Base-by-base conservation (phyloP, 2,329 filamentous ascomycete genomes). In the Clonostachys rosea region DNA sequence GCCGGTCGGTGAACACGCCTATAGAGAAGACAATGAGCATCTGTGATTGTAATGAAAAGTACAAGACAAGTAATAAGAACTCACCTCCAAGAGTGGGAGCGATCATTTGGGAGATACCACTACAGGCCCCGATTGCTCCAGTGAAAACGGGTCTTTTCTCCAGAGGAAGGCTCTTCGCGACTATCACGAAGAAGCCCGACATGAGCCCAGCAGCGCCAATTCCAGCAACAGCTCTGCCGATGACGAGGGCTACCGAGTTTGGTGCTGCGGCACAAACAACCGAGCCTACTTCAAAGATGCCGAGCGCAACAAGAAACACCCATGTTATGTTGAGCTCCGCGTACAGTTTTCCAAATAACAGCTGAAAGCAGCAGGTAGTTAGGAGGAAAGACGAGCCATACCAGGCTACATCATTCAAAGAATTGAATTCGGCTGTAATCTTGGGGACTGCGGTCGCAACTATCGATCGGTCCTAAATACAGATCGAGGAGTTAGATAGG, bases 391-490 rank as follows among this genome's bases (percentile, higher is more conserved):
- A 73, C 36, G 78, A 79, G 5, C 76, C 79, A 57, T 84, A 84
- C 81, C 81, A 85, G 46, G 79, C 79, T 48, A 84, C 78, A 50
- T 84, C 81, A 3, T 75, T 74, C 3, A 83, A 62, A 44, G 77
- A 76, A 42, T 76, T 64, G 58, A 81, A 81, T 17, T 79, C 74
- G 10, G 35, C 43, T 6, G 47, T 48, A 43, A 48, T 48, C 7
- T 13, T n/a, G 16, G 47, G 47, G 30, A 45, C 44, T 5, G 46
- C 77, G 76, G 76, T 80, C 6, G 76, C 70, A 43, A 81, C 67
- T 52, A 81, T 80, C n/a, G 77, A 79, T 24, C 78, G 39, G 68
- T 81, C 50, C 46, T 42, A 33, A 13, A 4, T 43, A 30, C 8
- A 30, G 11, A 17, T 24, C 6, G 11, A 42, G 12, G 37, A 14